Evolutionary conservation across 2,329 filamentous ascomycete species (phyloP), one percentile per base, ranked within the genome.

Genomic region (Arthrobotrys iridis): DNA sequence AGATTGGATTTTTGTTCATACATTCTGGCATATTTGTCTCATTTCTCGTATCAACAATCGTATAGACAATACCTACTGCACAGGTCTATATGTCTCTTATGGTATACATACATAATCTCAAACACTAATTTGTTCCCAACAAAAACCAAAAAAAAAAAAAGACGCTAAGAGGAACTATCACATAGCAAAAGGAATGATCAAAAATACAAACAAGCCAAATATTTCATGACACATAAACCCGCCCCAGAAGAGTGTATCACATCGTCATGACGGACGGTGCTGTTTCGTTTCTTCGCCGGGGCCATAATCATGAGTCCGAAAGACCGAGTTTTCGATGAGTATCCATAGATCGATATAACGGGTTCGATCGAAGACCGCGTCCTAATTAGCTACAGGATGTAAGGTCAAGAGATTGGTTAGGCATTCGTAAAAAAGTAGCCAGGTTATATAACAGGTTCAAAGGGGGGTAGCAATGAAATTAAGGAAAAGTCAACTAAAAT

Each of bases 231-330:
- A 52, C 46, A 20, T 50, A 33, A 50, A 33, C 20, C 1, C 10
- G n/a, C 26, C 28, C n/a, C 30, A 4, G 5, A 30, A 37, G 18
- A 6, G n/a, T 24, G 18, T 35, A 2, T 11, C 40, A n/a, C n/a
- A n/a, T n/a, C 50, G 50, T 55, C n/a, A 28, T n/a, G 28, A 55
- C 50, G n/a, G 50, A 52, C 46, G 26, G 50, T 30, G 28, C 50
- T 24, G 18, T 55, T 37, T 18, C 22, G 30, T 55, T 22, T 55
- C 30, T 37, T 37, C 28, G 50, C 50, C 50, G 50, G 22, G 50
- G 37, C 37, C 50, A 30, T 37, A 2, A 33, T 33, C 28, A n/a
- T n/a, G n/a, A 10, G 28, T 33, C 10, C 28, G 15, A 15, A 15
- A 30, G n/a, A 10, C 18, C 37, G 30, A n/a, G n/a, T n/a, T 55